These are phyloP conservation scores for Ceratonia siliqua DNA, from an alignment of 306 rosid species.

Conservation along the genomic window DNA sequence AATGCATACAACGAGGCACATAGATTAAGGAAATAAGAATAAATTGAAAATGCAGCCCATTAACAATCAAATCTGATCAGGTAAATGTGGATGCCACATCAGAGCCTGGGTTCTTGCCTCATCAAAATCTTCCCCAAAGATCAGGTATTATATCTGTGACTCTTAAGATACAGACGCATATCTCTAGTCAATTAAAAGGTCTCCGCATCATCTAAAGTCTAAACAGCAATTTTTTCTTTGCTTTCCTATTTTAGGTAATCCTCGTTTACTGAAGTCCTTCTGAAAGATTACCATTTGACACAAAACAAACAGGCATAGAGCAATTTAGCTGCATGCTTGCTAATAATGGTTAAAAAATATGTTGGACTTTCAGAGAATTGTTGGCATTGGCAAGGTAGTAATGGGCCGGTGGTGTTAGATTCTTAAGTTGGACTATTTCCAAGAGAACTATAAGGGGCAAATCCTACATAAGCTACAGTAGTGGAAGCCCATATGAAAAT, in stretches of 20 bases:
- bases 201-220: not conserved
- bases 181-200: not conserved
- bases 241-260: not conserved
- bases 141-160: not conserved
- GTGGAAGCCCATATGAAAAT: not conserved
- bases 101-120: not conserved
- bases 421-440: not conserved
- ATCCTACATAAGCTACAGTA: not conserved
- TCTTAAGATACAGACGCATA: not conserved
- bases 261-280: not conserved
- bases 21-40: not conserved
- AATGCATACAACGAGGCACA: not conserved
- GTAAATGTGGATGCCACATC: not conserved
- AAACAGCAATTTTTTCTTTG: constrained; percentile 4
- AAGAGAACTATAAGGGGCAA: not conserved
- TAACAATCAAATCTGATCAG: not conserved
- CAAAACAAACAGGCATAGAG: constrained; percentile 12
- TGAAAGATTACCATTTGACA: constrained; percentile 23
- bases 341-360: constrained; percentile 6
- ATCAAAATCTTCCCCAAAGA: too few species aligned
- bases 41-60: not conserved
- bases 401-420: not conserved
- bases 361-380: not conserved
- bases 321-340: not conserved
- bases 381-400: constrained; percentile 1